Conservation (phyloP, 2,329 filamentous ascomycete species). For the Dissoconium aciculare region DNA sequence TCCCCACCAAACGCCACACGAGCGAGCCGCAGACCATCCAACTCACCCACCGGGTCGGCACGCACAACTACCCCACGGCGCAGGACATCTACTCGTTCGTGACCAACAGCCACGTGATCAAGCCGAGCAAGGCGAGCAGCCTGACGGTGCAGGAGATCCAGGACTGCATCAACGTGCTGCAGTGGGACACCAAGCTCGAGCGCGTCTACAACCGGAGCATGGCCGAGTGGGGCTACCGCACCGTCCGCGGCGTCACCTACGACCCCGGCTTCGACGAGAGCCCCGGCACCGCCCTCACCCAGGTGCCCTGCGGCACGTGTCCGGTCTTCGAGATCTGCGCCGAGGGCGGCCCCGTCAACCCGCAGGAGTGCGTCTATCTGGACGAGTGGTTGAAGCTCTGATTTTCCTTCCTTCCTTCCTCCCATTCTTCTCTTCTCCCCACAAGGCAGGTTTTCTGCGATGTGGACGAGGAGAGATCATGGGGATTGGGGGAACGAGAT, state of each 20-base stretch:
- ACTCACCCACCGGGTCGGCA: slow-evolving; percentile 19
- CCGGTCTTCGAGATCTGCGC: slow-evolving; percentile 88
- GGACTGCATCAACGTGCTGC: slow-evolving; percentile 73
- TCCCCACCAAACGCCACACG: slow-evolving; percentile 12
- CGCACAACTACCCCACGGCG: slow-evolving; percentile 61
- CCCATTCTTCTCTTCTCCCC: too few species aligned
- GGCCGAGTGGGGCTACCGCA: slow-evolving; percentile 36
- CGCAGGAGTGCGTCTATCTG: slow-evolving; percentile 84
- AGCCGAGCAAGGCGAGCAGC: slow-evolving; percentile 42
- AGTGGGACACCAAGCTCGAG: slow-evolving; percentile 76
- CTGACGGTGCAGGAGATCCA: slow-evolving; percentile 58
- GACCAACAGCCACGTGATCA: slow-evolving; percentile 52
- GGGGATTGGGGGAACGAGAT: too few species aligned
- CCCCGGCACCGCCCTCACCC: slow-evolving; percentile 61
- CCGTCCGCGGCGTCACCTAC: slow-evolving; percentile 22
- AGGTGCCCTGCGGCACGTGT: slow-evolving; percentile 80
- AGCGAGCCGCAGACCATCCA: slow-evolving; percentile 14
- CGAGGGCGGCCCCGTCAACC: slow-evolving; percentile 78
- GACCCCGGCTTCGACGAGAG: slow-evolving; percentile 24
- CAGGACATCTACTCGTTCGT: slow-evolving; percentile 63
- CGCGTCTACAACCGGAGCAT: slow-evolving; percentile 23
- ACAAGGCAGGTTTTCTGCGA: too few species aligned
- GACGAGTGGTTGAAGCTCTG: slow-evolving; percentile 55
- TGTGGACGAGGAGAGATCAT: too few species aligned
- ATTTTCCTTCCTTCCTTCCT: too few species aligned